phyloP scores from a whole-genome alignment of 805 yeast species.

The Kuraishia floccosa region DNA sequence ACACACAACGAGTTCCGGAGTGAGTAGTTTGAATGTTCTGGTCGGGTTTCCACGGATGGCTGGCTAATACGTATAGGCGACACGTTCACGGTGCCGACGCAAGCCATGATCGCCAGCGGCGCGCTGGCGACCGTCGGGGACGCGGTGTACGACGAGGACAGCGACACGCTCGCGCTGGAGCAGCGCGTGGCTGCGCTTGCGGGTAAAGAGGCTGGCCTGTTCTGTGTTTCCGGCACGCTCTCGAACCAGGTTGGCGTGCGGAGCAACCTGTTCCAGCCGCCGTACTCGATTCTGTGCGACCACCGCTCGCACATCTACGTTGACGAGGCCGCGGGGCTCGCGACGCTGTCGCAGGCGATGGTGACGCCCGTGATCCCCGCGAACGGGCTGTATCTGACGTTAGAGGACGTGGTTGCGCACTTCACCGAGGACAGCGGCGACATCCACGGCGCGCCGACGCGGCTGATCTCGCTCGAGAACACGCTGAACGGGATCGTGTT shows the following conservation, averaged over 20 bases:
- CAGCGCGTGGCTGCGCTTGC: conserved; percentile 50
- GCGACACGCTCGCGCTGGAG: conserved; percentile 56
- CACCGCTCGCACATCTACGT: conserved; percentile 74
- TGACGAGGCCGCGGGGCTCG: conserved; percentile 87
- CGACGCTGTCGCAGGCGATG: conserved; percentile 86
- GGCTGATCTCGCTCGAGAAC: conserved; percentile 75
- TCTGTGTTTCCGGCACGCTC: conserved; percentile 82
- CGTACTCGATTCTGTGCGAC: conserved; percentile 79
- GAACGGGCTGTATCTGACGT: conserved; percentile 66
- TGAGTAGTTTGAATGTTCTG: conserved; percentile 1
- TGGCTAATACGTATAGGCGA: conserved; percentile 23
- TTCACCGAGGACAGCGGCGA: conserved; percentile 67
- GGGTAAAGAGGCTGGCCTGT: conserved; percentile 74
- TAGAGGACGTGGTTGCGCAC: conserved; percentile 63
- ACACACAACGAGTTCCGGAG: conserved; percentile 45
- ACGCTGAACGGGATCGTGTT: conserved; percentile 75
- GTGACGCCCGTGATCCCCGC: conserved; percentile 71
- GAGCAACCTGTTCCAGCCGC: conserved; percentile 69
- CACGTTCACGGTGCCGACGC: conserved; percentile 84
- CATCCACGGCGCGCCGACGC: conserved; percentile 83
- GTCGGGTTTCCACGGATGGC: background rate
- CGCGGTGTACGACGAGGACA: conserved; percentile 81
- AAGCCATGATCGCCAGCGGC: conserved; percentile 56
- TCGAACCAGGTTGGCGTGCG: conserved; percentile 83
- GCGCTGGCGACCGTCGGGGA: conserved; percentile 61